These are phyloP conservation scores for Sorghum bicolor DNA, from an alignment of 176 grass and related monocot genomes.

Conservation along the genomic window DNA sequence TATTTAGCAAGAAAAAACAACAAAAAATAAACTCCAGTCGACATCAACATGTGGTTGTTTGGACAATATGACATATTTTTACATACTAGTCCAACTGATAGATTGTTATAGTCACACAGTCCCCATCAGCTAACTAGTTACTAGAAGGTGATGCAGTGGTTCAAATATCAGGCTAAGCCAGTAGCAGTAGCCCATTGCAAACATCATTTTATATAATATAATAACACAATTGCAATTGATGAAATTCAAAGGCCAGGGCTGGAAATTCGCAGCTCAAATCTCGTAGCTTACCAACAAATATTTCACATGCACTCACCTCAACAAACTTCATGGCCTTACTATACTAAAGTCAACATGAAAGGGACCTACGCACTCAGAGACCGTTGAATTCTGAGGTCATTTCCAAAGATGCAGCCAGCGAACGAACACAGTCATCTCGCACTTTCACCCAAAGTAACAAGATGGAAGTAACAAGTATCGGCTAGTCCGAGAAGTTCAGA, in stretches of 20 bases:
- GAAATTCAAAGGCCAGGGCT: not conserved
- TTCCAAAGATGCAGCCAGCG: conserved; percentile 8
- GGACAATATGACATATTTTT: conserved; percentile 2
- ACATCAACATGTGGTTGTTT: conserved; percentile 18
- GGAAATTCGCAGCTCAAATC: not conserved
- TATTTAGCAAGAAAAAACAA: not conserved
- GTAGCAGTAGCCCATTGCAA: conserved; percentile 12
- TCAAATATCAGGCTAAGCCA: conserved; percentile 19
- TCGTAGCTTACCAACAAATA: conserved; percentile 2
- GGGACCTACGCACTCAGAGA: not conserved
- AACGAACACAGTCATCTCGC: not conserved
- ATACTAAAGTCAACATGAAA: conserved; percentile 5
- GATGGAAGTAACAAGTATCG: not conserved
- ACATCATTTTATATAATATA: not conserved
- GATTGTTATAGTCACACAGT: not conserved
- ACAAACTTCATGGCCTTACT: not conserved
- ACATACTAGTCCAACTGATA: not conserved
- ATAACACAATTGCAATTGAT: conserved; percentile 8
- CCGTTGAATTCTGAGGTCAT: not conserved
- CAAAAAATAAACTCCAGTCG: not conserved
- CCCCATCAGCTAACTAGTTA: conserved; percentile 8
- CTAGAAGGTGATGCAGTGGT: not conserved
- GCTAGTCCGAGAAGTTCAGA: not conserved
- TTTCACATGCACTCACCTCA: not conserved
- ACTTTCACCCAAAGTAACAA: conserved; percentile 4